Base-by-base conservation (phyloP, 2,329 filamentous ascomycete species). In the Botrytis squamosa region DNA sequence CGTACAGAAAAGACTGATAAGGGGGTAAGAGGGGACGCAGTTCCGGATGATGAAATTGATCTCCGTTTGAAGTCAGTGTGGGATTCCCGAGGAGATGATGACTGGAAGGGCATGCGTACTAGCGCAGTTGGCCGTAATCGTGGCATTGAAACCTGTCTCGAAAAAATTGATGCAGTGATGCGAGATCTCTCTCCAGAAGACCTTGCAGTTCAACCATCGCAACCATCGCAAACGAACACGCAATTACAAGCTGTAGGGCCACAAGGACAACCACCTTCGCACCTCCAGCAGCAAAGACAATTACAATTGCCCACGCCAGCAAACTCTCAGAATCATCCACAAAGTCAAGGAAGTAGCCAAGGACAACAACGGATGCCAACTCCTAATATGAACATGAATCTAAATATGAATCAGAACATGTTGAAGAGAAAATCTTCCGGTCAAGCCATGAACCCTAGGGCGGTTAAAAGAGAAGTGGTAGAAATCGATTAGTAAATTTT, bases 91-190 rank as follows among this genome's bases (percentile, higher is more conserved):
- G 86, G 85, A 18, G 66, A 69, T 67, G 76, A 82, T 3, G 83
- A 82, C 33, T 88, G 87, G 85, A 81, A 82, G 57, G 86, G 87
- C 1, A 84, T 89, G 65, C 78, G 80, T 52, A 83, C 82, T 5
- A 83, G 86, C 71, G 87, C 85, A 3, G 86, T 86, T 10, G 85
- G 83, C 9, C 81, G 79, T 75, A 80, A 82, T 44, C 79, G 81
- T 46, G 81, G 81, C 38, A 82, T 86, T 44, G 84, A 85, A 72
- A 81, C 76, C 22, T 72, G 79, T 60, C 57, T 81, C 25, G 59
- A 65, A 14, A 79, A 78, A 60, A 25, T 81, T 29, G 78, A 81
- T 66, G 76, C 78, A 36, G 73, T 77, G 22, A 71, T 81, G 22
- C 71, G 77, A 64, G 73, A 63, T 38, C 76, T 80, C 55, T 76